Conservation (phyloP, 2,329 filamentous ascomycete species). For the Xylariaceae sp. region DNA sequence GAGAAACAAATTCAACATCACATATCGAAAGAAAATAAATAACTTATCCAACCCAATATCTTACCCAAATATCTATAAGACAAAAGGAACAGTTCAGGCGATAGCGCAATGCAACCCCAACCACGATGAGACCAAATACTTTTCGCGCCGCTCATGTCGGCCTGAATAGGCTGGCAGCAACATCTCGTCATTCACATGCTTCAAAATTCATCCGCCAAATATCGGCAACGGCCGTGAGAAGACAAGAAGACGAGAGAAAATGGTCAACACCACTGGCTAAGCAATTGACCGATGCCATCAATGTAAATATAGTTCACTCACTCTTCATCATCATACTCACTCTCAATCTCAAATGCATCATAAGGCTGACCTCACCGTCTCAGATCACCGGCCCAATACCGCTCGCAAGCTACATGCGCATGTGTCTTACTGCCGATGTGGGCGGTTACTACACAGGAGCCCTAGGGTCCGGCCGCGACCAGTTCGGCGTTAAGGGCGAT, state of each 20-base stretch:
- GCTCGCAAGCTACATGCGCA: conserved; percentile 94
- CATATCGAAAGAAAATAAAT: neutral
- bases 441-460: conserved; percentile 91
- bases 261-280: conserved; percentile 95
- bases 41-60: too few species aligned
- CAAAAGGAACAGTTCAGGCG: too few species aligned
- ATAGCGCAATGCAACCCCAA: too few species aligned
- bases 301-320: conserved; percentile 48
- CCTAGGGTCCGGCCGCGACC: conserved; percentile 66
- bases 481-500: conserved; percentile 89
- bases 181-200: conserved; percentile 15
- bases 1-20: neutral
- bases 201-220: conserved; percentile 20
- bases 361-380: neutral
- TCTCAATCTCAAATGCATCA: too few species aligned
- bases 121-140: conserved; percentile 28
- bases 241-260: conserved; percentile 48
- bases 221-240: conserved; percentile 25
- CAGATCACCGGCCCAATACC: conserved; percentile 81
- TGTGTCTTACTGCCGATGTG: conserved; percentile 87
- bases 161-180: conserved; percentile 22
- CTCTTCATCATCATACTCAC: too few species aligned
- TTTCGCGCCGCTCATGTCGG: conserved; percentile 17
- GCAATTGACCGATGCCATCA: conserved; percentile 80
- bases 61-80: too few species aligned